Percentiles rank a stretch among this genome's conserved stretches.
phyloP scores from a whole-genome alignment of 1,139 yeast genomes.

The Eremothecium sinecaudum region DNA sequence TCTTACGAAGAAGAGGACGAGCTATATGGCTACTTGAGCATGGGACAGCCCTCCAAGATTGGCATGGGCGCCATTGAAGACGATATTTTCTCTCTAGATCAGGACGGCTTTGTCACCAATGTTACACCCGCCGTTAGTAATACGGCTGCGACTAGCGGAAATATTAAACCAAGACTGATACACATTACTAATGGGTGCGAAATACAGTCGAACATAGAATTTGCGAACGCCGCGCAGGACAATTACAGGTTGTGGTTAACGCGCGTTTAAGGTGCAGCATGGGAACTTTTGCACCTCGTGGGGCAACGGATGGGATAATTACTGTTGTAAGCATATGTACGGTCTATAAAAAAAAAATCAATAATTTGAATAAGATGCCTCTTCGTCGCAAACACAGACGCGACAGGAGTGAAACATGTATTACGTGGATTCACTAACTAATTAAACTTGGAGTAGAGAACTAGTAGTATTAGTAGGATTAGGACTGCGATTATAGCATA shows the following conservation, averaged over 20 bases:
- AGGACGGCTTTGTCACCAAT: constrained; percentile 2
- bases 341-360: no score
- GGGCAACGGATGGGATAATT: no score
- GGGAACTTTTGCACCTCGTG: background rate
- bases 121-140: constrained; percentile 1
- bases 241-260: constrained; percentile 24
- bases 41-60: no score
- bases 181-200: constrained; percentile 3
- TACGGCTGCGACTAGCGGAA: background rate
- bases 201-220: constrained; percentile 10
- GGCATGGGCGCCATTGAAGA: constrained; percentile 7
- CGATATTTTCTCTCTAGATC: constrained; percentile 8
- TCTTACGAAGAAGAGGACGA: no score
- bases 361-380: no score
- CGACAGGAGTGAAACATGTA: background rate
- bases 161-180: background rate
- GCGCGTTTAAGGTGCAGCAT: constrained; percentile 7
- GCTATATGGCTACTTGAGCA: no score
- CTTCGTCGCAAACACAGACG: background rate
- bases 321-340: no score
- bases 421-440: constrained; percentile 6
- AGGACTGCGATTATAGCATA: constrained; percentile 92
- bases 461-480: constrained; percentile 72
- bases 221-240: constrained; percentile 24
- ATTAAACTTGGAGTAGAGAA: constrained; percentile 70